Base-by-base conservation (phyloP, 148 eudicot species). In the Spergularia marina region DNA sequence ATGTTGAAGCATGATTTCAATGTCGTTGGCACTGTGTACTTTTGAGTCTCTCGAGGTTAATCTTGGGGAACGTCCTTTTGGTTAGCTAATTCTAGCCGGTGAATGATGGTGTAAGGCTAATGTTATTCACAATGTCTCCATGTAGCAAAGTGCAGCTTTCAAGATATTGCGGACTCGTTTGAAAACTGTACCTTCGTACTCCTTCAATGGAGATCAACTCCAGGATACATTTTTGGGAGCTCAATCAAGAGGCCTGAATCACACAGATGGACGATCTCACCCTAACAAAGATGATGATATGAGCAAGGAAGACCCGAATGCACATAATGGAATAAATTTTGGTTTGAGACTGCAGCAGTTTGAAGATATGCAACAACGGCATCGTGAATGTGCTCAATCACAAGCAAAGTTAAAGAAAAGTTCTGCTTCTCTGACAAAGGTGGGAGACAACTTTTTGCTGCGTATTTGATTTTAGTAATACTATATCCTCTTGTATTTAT, bases 121-220 rank as follows among this genome's bases (percentile, higher is more conserved):
- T 13, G 53, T 58, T 52, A 44, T n/a, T 70, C 20, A 63, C 36
- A 44, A 66, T 53, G 16, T 65, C 34, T 68, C 18, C 30, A 17
- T 82, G 81, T 85, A 89, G 92, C 96, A 89, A 91, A 91, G 92
- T 78, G 81, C 83, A 73, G 86, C 83, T 59, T 96, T 96, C 89
- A 96, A 91, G 88, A 85, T 91, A 70, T 86, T 96, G 63, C 84
- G 89, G 79, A 96, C 97, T 58, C 89, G 99, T 53, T 81, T 96
- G 77, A 93, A 91, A 86, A 89, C 98, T 44, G 88, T 93, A n/a
- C 94, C 98, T 30, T 78, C 90, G 39, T 90, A 86, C 77, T 88
- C 97, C 77, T 88, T 92, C 55, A 86, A 64, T 44, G 82, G 86
- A 51, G 90, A 91, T 70, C 89, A 82, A 57, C 60, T 66, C 17